Conservation (phyloP, 2,329 filamentous ascomycete species). For the Claviceps fusiformis region DNA sequence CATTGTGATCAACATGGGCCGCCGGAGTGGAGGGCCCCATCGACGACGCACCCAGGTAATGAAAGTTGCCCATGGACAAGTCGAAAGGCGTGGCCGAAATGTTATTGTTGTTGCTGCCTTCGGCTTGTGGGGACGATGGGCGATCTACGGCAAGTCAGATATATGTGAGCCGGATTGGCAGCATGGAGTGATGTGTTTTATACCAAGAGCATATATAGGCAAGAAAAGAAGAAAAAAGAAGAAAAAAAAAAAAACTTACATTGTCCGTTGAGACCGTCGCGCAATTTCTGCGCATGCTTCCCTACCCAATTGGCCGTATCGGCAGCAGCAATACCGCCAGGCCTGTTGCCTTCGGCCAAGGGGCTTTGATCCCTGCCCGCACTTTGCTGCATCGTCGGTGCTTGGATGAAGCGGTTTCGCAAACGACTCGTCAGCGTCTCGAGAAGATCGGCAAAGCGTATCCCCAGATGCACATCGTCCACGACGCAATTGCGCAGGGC, state of each 20-base stretch:
- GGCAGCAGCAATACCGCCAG: slow-evolving; percentile 2
- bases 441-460: slow-evolving; percentile 70
- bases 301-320: slow-evolving; percentile 19
- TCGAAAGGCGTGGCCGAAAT: slow-evolving; percentile 54
- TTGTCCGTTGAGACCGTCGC: slow-evolving; percentile 26
- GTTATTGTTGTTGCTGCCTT: slow-evolving; percentile 33
- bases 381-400: slow-evolving; percentile 31
- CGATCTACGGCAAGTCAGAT: slow-evolving; percentile 16
- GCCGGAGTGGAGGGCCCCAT: slow-evolving; percentile 38
- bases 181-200: neutral
- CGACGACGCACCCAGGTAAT: slow-evolving; percentile 35
- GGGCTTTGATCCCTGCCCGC: slow-evolving; percentile 29
- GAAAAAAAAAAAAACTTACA: slow-evolving; percentile 13
- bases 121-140: slow-evolving; percentile 18
- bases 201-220: neutral
- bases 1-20: slow-evolving; percentile 20
- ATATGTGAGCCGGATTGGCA: no score
- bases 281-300: slow-evolving; percentile 24
- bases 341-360: slow-evolving; percentile 17
- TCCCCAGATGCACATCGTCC: slow-evolving; percentile 76
- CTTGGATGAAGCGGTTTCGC: slow-evolving; percentile 60
- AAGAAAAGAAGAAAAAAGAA: neutral
- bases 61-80: slow-evolving; percentile 38
- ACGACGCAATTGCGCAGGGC: slow-evolving; percentile 67
- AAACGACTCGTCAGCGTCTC: slow-evolving; percentile 63